Conservation (phyloP, 345 rosid genomes). For the Gossypium thurberi region DNA sequence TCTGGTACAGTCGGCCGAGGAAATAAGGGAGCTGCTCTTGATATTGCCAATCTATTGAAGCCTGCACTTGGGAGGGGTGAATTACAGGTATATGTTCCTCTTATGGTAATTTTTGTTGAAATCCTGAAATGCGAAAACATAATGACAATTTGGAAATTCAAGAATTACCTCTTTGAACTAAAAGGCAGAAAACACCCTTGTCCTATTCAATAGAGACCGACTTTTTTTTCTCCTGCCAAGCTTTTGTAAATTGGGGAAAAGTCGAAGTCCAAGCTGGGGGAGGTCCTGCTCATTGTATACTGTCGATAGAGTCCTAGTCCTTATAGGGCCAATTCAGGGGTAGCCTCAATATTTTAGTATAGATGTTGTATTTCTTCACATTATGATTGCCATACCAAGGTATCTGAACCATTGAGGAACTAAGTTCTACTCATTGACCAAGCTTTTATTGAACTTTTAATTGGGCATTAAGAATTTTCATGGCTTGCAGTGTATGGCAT, state of each 20-base stretch:
- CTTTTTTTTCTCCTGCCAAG: background rate
- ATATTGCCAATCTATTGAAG: conserved; percentile 88
- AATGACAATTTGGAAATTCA: background rate
- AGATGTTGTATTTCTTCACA: background rate
- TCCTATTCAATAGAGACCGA: background rate
- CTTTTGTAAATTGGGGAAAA: background rate
- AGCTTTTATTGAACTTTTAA: background rate
- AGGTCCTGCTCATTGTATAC: background rate
- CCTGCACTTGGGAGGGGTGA: conserved; percentile 93
- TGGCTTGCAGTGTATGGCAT: conserved; percentile 83
- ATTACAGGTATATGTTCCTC: conserved; percentile 57
- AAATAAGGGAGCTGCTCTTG: conserved; percentile 89
- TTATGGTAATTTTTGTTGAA: conserved; percentile 5
- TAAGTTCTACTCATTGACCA: conserved; percentile 1
- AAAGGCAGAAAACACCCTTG: background rate
- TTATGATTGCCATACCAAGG: background rate
- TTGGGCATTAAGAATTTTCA: conserved; percentile 10
- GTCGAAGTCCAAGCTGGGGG: background rate
- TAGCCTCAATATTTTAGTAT: background rate
- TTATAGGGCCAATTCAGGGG: background rate
- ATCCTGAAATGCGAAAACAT: background rate
- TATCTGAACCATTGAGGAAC: background rate
- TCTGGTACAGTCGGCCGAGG: conserved; percentile 86
- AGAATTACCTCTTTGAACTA: background rate
- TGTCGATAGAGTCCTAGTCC: background rate